Percentiles rank a stretch among this genome's conserved stretches.
phyloP scores from a whole-genome alignment of 768 basidiomycete genomes.

The Mycena vulgaris region DNA sequence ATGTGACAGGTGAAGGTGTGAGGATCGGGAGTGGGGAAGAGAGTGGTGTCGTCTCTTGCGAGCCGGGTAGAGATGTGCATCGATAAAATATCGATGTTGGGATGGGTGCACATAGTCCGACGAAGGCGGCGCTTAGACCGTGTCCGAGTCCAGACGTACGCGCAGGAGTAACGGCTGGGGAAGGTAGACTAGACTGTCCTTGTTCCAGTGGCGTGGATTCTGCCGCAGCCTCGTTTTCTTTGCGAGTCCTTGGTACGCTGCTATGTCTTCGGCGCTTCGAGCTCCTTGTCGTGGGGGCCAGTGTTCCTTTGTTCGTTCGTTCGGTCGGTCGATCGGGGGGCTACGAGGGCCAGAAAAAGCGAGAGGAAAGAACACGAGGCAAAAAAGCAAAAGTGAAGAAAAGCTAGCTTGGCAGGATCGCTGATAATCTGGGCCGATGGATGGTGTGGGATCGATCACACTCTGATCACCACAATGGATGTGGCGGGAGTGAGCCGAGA shows the following conservation, averaged over 20 bases:
- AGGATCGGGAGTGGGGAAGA: too few relatives aligned
- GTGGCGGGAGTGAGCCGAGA: neutral
- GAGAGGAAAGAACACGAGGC: neutral
- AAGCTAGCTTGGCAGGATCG: neutral
- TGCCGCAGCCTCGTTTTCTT: neutral
- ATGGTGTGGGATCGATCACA: slow-evolving; percentile 4
- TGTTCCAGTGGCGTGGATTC: neutral
- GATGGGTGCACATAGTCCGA: neutral
- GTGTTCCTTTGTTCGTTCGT: neutral
- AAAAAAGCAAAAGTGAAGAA: neutral
- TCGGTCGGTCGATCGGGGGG: neutral
- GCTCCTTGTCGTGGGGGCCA: neutral
- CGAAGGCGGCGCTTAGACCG: neutral
- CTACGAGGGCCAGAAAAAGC: neutral
- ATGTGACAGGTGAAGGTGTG: neutral
- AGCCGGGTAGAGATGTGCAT: too few relatives aligned
- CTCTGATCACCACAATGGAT: slow-evolving; percentile 22
- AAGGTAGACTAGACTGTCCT: neutral
- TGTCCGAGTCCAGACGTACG: neutral
- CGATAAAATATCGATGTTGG: too few relatives aligned
- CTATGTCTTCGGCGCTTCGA: neutral
- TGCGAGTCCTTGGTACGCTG: neutral
- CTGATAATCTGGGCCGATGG: neutral
- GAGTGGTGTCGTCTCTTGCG: too few relatives aligned
- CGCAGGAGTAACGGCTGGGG: neutral